These are phyloP conservation scores for Xylaria intraflava DNA, from an alignment of 495 filamentous ascomycete genomes.

Conservation along the genomic window DNA sequence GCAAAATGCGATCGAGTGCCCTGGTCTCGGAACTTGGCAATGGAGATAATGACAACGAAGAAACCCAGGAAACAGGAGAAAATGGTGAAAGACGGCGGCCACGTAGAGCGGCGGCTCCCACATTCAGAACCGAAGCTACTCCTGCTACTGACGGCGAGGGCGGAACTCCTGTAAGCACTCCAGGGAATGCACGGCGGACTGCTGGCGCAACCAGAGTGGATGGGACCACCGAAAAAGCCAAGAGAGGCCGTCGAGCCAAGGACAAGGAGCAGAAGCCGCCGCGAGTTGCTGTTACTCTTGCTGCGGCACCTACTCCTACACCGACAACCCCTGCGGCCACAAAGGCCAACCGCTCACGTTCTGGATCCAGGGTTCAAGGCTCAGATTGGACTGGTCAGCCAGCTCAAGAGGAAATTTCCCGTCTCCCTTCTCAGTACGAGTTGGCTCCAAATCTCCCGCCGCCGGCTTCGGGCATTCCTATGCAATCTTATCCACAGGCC, in stretches of 20 bases:
- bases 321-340: constrained; percentile 8
- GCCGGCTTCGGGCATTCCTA: constrained; percentile 14
- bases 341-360: constrained; percentile 39
- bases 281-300: constrained; percentile 38
- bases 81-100: constrained; percentile 46
- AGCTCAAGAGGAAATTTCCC: constrained; percentile 27
- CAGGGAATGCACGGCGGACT: constrained; percentile 41
- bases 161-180: constrained; percentile 42
- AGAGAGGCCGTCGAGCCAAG: constrained; percentile 42
- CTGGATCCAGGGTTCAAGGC: constrained; percentile 36
- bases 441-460: constrained; percentile 17
- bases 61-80: constrained; percentile 45
- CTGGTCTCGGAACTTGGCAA: constrained; percentile 69
- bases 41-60: constrained; percentile 49
- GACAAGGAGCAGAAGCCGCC: constrained; percentile 36
- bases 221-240: constrained; percentile 48
- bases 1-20: constrained; percentile 65
- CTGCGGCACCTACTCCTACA: constrained; percentile 28
- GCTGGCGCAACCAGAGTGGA: constrained; percentile 44
- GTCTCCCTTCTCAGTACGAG: constrained; percentile 31
- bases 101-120: constrained; percentile 50
- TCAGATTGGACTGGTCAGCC: constrained; percentile 33
- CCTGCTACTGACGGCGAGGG: constrained; percentile 49
- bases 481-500: constrained; percentile 32
- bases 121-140: constrained; percentile 40